Conservation (phyloP, 163 green algal species). For the Scenedesmus sp. region DNA sequence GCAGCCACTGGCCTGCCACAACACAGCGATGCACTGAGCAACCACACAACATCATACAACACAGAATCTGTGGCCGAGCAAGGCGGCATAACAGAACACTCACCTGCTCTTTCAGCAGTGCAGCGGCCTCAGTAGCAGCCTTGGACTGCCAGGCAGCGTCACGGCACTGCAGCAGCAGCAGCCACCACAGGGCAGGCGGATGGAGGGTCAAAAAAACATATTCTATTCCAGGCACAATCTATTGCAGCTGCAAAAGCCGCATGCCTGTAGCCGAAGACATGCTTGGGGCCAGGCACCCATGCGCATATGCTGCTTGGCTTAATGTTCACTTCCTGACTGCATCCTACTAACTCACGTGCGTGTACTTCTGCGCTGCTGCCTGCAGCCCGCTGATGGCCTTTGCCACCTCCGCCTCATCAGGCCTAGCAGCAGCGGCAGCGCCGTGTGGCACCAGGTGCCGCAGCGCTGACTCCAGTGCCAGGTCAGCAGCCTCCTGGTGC, state of each 20-base stretch:
- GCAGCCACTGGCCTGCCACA: constrained; percentile 68
- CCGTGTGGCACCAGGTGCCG: neutral
- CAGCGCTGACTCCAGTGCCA: constrained; percentile 31
- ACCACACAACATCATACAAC: no score
- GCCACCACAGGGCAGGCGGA: neutral
- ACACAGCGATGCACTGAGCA: constrained; percentile 61
- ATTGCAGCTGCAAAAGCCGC: no score
- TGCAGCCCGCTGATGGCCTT: constrained; percentile 25
- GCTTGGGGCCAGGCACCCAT: neutral
- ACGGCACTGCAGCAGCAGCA: constrained; percentile 58
- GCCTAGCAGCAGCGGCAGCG: constrained; percentile 20
- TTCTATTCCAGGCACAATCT: no score
- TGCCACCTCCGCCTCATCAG: neutral
- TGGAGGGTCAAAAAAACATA: neutral
- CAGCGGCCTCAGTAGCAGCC: constrained; percentile 59
- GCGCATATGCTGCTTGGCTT: neutral
- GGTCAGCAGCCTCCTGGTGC: constrained; percentile 40
- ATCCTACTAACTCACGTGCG: constrained; percentile 44
- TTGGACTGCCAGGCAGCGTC: constrained; percentile 74
- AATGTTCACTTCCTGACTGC: neutral
- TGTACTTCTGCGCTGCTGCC: constrained; percentile 56
- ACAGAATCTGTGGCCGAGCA: no score
- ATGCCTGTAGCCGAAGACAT: neutral
- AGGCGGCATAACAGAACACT: no score
- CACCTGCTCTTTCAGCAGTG: constrained; percentile 62